Evolutionary conservation across 1,284 basidiomycete genomes (phyloP), one percentile per base, ranked within the genome.

Genomic region (Thecaphora thlaspeos): DNA sequence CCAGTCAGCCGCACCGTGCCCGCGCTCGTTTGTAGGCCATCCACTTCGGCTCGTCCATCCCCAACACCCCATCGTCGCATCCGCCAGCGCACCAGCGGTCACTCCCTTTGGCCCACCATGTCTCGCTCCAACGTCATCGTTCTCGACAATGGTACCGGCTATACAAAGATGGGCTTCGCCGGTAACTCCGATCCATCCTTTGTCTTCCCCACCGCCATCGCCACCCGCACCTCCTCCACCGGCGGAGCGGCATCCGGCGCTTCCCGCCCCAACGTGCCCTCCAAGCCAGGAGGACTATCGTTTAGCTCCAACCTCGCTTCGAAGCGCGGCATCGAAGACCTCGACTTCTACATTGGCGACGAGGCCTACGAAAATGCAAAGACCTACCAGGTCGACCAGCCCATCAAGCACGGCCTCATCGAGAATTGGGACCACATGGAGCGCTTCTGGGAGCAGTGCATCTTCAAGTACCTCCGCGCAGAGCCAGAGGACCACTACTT

Each of bases 381-480:
- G 82, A 76, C 75, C 38, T 99, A 98, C 81, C 88, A 89, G 38
- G 85, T 98, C 17, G 89, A 94, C 80, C 96, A 97, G 80, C 95
- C 95, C 21, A 97, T 98, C 77, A 86, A 90, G 51, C 95, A 99
- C 78, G 95, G 95, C 36, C 88, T 91, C 86, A 96, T 98, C 76
- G 95, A 98, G 68, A 97, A 98, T 78, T 99, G 95, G 95, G 95
- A 98, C 81, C 87, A 95, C 73, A 99, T 99, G 95, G 95, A 98
- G 80, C 84, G 95, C 11, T 98, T 93, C 81, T 98, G 94, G 95
- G 93, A 97, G 80, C 94, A 98, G 82, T 91, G 89, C 55, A 98
- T 98, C 84, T 99, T 99, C 87, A 98, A 98, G 82, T 98, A 98
- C 81, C 84, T 99, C 59, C 85, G 94, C 55, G 93, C 93, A 14